Evolutionary conservation across 2,329 filamentous ascomycete genomes (phyloP).

Genomic region (Botryotinia narcissicola): DNA sequence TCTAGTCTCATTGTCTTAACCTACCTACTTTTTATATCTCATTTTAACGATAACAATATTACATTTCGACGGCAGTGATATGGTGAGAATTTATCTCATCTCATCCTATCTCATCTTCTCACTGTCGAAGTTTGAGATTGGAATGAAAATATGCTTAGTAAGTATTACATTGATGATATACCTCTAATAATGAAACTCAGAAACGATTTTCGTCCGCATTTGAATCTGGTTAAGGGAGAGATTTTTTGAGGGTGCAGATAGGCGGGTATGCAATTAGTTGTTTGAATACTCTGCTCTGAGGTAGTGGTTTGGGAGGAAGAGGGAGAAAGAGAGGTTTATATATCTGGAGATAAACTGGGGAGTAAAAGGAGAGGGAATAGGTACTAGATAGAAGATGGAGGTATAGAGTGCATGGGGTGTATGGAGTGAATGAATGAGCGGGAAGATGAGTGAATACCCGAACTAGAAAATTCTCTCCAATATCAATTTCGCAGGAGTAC

Average conservation of each 20-base stretch:
- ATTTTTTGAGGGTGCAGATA: not conserved
- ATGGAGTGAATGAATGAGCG: not conserved
- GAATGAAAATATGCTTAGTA: not conserved
- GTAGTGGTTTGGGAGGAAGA: not conserved
- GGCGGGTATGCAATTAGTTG: too few relatives aligned
- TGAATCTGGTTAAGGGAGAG: not conserved
- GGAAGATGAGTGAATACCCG: not conserved
- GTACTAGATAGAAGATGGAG: too few relatives aligned
- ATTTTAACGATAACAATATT: too few relatives aligned
- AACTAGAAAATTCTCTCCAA: not conserved
- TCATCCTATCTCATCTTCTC: not conserved
- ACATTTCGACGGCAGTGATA: not conserved
- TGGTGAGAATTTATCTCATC: not conserved
- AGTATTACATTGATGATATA: not conserved
- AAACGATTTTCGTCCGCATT: not conserved
- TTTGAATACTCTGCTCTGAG: rapidly evolving
- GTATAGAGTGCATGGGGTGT: not conserved
- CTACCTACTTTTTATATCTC: too few relatives aligned
- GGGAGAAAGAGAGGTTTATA: not conserved
- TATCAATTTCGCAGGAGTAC: not conserved
- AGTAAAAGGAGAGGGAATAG: too few relatives aligned
- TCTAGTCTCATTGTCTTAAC: too few relatives aligned
- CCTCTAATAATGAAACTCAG: not conserved
- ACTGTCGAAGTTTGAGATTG: not conserved
- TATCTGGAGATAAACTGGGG: not conserved